phyloP scores from a whole-genome alignment of 2,329 filamentous ascomycete species.

The Alternaria gansuensis region DNA sequence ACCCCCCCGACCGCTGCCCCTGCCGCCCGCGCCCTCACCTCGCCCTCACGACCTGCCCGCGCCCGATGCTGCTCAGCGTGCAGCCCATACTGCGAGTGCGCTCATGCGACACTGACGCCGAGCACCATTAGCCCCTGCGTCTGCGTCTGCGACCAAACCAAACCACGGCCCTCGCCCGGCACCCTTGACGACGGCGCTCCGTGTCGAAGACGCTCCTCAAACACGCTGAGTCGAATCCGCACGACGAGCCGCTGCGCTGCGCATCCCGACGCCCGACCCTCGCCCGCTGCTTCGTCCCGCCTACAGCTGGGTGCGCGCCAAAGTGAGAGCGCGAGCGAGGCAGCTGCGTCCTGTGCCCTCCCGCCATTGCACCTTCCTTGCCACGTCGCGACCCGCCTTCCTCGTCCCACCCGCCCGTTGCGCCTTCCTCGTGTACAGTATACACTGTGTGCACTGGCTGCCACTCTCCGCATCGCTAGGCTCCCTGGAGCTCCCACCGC shows the following conservation, averaged over 20 bases:
- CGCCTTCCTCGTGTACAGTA: slow-evolving; percentile 21
- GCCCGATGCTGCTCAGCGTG: slow-evolving; percentile 45
- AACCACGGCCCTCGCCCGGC: slow-evolving; percentile 2
- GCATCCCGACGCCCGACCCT: slow-evolving; percentile 2
- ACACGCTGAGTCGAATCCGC: slow-evolving; percentile 5
- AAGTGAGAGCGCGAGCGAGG: slow-evolving; percentile 5
- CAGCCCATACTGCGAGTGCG: slow-evolving; percentile 42
- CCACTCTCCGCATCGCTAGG: slow-evolving; percentile 20
- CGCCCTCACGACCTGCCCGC: slow-evolving; percentile 14
- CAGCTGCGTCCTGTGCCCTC: slow-evolving; percentile 17
- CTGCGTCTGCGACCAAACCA: slow-evolving; percentile 12
- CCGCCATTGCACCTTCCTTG: slow-evolving; percentile 23
- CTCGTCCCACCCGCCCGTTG: slow-evolving; percentile 18
- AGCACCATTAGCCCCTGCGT: slow-evolving; percentile 28
- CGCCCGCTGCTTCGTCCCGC: slow-evolving; percentile 5
- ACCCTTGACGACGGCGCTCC: slow-evolving; percentile 7
- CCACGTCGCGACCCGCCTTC: slow-evolving; percentile 18
- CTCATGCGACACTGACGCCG: slow-evolving; percentile 48
- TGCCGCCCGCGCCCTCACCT: slow-evolving; percentile 4
- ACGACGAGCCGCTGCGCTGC: slow-evolving; percentile 4
- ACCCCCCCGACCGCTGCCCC: slow-evolving; percentile 15
- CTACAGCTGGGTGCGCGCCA: not conserved
- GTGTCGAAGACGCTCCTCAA: slow-evolving; percentile 10
- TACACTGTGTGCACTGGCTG: slow-evolving; percentile 21
- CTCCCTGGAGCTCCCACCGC: slow-evolving; percentile 24